Evolutionary conservation across 2,329 filamentous ascomycete genomes (phyloP).

Genomic region (Fusarium luffae): DNA sequence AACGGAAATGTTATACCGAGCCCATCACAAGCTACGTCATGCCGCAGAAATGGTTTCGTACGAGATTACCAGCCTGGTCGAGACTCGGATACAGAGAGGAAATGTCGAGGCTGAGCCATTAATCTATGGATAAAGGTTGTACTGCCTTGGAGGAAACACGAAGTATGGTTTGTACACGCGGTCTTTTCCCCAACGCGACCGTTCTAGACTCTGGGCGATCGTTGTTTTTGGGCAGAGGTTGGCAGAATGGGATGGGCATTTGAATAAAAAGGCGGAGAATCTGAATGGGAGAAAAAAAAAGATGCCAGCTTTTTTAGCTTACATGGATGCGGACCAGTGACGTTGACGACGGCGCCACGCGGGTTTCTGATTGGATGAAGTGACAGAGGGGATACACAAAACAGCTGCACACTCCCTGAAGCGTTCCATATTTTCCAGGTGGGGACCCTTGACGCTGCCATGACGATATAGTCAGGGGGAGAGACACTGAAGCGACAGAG

Average conservation of each 20-base stretch:
- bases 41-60: constrained; percentile 16
- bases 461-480: constrained; percentile 41
- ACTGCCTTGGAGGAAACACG: background rate
- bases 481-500: constrained; percentile 4
- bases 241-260: background rate
- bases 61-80: constrained; percentile 8
- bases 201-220: constrained; percentile 26
- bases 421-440: constrained; percentile 22
- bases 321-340: constrained; percentile 38
- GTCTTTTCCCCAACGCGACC: background rate
- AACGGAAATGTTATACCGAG: background rate
- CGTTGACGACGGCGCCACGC: constrained; percentile 41
- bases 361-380: constrained; percentile 32
- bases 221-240: constrained; percentile 8
- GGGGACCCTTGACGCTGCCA: constrained; percentile 47
- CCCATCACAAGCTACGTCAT: constrained; percentile 39
- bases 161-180: background rate
- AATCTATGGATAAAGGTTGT: background rate
- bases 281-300: constrained; percentile 5
- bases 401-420: constrained; percentile 18
- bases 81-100: constrained; percentile 13
- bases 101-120: background rate
- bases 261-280: constrained; percentile 27
- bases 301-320: background rate
- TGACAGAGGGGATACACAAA: background rate